Conservation (phyloP, 129 eudicot species). For the Flaveria trinervia region DNA sequence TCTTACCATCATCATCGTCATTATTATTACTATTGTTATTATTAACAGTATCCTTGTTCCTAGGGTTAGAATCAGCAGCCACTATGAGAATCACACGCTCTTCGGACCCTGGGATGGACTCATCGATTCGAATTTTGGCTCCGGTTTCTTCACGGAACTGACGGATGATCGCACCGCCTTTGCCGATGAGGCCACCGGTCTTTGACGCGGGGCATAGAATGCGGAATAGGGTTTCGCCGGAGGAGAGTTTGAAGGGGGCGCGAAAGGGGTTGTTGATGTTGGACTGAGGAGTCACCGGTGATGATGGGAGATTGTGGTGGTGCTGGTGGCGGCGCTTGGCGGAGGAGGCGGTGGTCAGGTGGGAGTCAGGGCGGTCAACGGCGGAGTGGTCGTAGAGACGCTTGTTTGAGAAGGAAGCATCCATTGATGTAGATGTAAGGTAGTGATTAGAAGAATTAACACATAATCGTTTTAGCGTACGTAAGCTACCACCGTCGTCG, state of each 20-base stretch:
- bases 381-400: conserved; percentile 33
- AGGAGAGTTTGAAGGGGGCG: conserved; percentile 28
- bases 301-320: conserved; percentile 32
- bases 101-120: conserved; percentile 39
- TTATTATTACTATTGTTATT: background rate
- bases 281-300: conserved; percentile 32
- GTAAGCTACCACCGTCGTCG: background rate
- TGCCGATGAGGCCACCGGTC: conserved; percentile 58
- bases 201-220: conserved; percentile 51
- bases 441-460: background rate
- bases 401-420: conserved; percentile 33
- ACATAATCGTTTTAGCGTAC: too few relatives aligned
- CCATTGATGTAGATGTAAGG: conserved; percentile 12
- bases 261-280: conserved; percentile 26
- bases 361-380: conserved; percentile 32
- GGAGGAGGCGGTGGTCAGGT: conserved; percentile 18
- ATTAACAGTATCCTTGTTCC: conserved; percentile 17
- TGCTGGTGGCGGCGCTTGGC: conserved; percentile 42
- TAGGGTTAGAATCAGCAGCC: conserved; percentile 35
- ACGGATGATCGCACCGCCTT: conserved; percentile 53
- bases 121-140: conserved; percentile 55
- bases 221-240: conserved; percentile 50
- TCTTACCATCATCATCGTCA: background rate
- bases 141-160: conserved; percentile 59
- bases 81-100: conserved; percentile 52